Conservation (phyloP, 1,139 yeast species). For the Kluyveromyces sp. region DNA sequence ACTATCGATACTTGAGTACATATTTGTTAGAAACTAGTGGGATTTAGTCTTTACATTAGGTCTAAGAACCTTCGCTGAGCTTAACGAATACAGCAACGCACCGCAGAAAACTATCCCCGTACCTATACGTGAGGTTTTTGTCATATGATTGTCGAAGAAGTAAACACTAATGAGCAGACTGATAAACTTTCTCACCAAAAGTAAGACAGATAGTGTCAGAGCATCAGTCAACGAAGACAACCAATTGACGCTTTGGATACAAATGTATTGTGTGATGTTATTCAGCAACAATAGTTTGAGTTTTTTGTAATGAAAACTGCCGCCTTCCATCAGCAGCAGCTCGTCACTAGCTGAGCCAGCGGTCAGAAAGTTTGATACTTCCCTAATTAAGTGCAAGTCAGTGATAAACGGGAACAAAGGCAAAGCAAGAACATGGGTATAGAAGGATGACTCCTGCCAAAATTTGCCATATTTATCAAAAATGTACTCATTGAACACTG, state of each 20-base stretch:
- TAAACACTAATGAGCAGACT: slow-evolving; percentile 50
- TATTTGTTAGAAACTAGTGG: not conserved
- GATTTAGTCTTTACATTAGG: not conserved
- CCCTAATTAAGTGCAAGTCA: not conserved
- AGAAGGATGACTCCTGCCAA: slow-evolving; percentile 63
- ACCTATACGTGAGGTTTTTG: slow-evolving; percentile 40
- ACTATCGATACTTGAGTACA: too few relatives aligned
- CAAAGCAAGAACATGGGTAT: slow-evolving; percentile 50
- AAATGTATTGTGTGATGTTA: slow-evolving; percentile 53
- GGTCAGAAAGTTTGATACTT: slow-evolving; percentile 3
- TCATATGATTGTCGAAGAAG: slow-evolving; percentile 42
- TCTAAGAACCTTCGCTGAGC: not conserved
- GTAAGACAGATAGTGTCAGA: slow-evolving; percentile 52
- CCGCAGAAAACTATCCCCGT: slow-evolving; percentile 47
- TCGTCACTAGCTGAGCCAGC: too few relatives aligned
- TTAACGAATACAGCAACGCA: slow-evolving; percentile 39
- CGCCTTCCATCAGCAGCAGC: too few relatives aligned
- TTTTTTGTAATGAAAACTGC: slow-evolving; percentile 1
- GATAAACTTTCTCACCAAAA: slow-evolving; percentile 53
- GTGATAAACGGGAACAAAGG: slow-evolving; percentile 41
- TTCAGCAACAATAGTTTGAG: slow-evolving; percentile 32
- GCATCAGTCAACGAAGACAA: slow-evolving; percentile 54
- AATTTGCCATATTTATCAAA: slow-evolving; percentile 45
- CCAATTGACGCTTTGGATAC: slow-evolving; percentile 61
- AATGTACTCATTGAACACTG: slow-evolving; percentile 48